Evolutionary conservation across 257 asterid genomes (phyloP), one percentile per base, ranked within the genome.

Genomic region (Scutellaria barbata): DNA sequence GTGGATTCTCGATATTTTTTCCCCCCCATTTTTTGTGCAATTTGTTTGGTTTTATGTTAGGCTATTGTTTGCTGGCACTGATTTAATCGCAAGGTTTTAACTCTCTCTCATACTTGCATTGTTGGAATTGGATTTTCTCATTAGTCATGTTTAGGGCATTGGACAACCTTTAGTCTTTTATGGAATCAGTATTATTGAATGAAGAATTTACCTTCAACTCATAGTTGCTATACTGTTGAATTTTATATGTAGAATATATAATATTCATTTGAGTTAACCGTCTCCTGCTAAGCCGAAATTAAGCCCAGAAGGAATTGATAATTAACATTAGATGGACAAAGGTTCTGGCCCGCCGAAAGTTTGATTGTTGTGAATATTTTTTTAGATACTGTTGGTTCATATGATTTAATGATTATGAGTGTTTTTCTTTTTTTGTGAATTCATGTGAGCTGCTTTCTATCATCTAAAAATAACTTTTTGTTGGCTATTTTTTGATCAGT

Each of bases 21-120:
- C n/a, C n/a, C n/a, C n/a, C n/a, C n/a, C n/a, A n/a, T 68, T 54
- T 68, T 73, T 10, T 46, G 57, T n/a, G 45, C 50, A 68, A 63
- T 47, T 42, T 47, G 61, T n/a, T 63, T 72, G 67, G 68, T 50
- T 72, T 71, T 1, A 46, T 63, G 51, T 51, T 61, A 10, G 67
- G 41, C 30, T 45, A 37, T 16, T 20, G 41, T 30, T 63, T 41
- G 52, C 71, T 39, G 66, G 40, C 48, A 60, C 66, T 47, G 70
- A 18, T 70, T 67, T 68, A n/a, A 54, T 17, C 40, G 30, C 43
- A 17, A 63, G 62, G 72, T 61, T n/a, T n/a, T n/a, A n/a, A n/a
- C 7, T 22, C 17, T 40, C 12, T 18, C 37, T 17, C 18, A 7
- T 20, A 5, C 8, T 48, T 18, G 47, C 6, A 20, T 33, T 14